Percentiles rank a stretch among this genome's conserved stretches.
Evolutionary conservation across 306 rosid species (phyloP).

Genomic region (Citrullus mucosospermus): DNA sequence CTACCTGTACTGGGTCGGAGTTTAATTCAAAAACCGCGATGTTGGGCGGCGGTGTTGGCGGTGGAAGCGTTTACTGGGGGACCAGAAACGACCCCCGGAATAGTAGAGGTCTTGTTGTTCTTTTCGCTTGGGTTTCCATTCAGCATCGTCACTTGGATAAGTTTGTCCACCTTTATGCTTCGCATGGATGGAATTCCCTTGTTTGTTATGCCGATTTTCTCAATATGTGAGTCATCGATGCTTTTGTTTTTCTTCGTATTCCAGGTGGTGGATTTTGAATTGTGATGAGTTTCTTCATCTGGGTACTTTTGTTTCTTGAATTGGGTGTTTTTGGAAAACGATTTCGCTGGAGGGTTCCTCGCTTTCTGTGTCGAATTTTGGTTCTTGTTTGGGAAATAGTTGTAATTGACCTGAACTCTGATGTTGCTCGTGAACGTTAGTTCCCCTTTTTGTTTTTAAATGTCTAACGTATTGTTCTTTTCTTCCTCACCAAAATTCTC

Average conservation of each 20-base stretch:
- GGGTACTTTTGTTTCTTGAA: background rate
- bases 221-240: constrained; percentile 35
- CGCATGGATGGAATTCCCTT: constrained; percentile 80
- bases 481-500: constrained; percentile 6
- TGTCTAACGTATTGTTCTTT: background rate
- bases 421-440: background rate
- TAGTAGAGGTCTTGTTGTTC: constrained; percentile 64
- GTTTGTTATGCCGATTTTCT: constrained; percentile 73
- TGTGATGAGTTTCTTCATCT: background rate
- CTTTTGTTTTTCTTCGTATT: background rate
- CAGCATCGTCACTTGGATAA: constrained; percentile 31
- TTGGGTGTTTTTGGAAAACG: background rate
- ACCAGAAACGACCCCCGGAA: constrained; percentile 33
- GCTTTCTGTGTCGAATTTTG: background rate
- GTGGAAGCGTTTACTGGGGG: constrained; percentile 54
- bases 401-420: background rate
- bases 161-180: constrained; percentile 54
- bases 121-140: constrained; percentile 87
- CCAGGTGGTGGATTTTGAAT: background rate
- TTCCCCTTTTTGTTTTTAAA: background rate
- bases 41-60: constrained; percentile 28
- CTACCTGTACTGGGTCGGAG: background rate
- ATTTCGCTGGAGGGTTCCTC: background rate
- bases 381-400: background rate
- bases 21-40: constrained; percentile 13